Evolutionary conservation across 768 basidiomycete genomes (phyloP), one percentile per base, ranked within the genome.

Genomic region (Agrocybe pediades): DNA sequence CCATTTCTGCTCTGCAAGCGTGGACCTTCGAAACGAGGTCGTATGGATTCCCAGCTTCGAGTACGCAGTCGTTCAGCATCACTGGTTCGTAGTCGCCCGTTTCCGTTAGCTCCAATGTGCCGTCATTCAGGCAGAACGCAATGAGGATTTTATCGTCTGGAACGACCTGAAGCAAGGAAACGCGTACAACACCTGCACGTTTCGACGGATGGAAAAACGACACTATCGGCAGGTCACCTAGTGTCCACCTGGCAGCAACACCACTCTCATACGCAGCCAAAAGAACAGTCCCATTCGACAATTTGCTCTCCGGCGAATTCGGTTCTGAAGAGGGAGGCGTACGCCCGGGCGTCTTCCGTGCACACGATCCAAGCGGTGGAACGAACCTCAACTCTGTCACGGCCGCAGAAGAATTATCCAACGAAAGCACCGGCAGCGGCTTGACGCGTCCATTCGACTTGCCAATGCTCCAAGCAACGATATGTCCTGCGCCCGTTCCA

Each of bases 401-500:
- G 6, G 75, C 77, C 13, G 77, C 76, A n/a, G 71, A 74, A 19
- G 72, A 75, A 57, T 71, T 74, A 46, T 69, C 71, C 46, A 74
- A 67, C 3, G 67, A 62, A 39, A 86, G 68, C 39, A 77, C 73
- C 75, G 62, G 60, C 27, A 66, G 29, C 5, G 42, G 51, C 26
- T 53, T 61, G n/a, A 59, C 51, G 19, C 41, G 44, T 6, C 59
- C 57, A 23, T 64, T 61, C 40, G 69, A 73, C 46, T 71, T 73
- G 6, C 71, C 70, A 46, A 90, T 67, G n/a, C 68, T 69, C 84
- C 85, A 94, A 13, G 86, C 69, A 30, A 79, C 79, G 47, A 94
- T 77, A 2, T 77, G 64, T 1, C 93, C 92, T 0, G 77, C 74
- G 13, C 79, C 77, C 13, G 89, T 91, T 6, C 91, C 92, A 15